Percentiles rank a stretch among this genome's conserved stretches.
Evolutionary conservation across 2,329 filamentous ascomycete species (phyloP).

Genomic region (Plenodomus lindquistii): DNA sequence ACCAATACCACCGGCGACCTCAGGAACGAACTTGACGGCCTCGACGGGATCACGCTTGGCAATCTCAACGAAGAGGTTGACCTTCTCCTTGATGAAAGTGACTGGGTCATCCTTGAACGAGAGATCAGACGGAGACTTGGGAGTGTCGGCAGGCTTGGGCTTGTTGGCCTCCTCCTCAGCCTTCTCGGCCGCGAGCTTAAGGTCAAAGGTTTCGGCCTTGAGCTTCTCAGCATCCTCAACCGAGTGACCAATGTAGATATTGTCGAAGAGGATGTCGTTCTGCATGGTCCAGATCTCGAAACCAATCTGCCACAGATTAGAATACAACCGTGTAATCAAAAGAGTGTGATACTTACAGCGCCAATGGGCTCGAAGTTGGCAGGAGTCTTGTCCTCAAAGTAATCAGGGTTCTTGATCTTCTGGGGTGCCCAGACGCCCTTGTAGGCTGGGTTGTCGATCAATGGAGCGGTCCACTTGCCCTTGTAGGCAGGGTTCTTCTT

Average conservation of each 20-base stretch:
- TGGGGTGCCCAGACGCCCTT: slow-evolving; percentile 93
- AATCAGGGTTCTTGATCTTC: slow-evolving; percentile 96
- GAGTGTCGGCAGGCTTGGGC: slow-evolving; percentile 71
- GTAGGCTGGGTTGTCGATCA: slow-evolving; percentile 97
- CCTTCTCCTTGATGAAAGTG: slow-evolving; percentile 85
- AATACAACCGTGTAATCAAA: not conserved
- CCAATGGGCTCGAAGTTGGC: slow-evolving; percentile 98
- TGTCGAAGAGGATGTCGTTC: slow-evolving; percentile 97
- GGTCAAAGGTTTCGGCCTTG: slow-evolving; percentile 83
- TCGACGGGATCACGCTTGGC: slow-evolving; percentile 80
- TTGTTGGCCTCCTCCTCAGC: slow-evolving; percentile 75
- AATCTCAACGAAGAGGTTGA: slow-evolving; percentile 86
- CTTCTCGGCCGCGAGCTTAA: slow-evolving; percentile 85
- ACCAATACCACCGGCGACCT: slow-evolving; percentile 80
- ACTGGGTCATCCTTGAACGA: slow-evolving; percentile 92
- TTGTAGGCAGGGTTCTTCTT: slow-evolving; percentile 97
- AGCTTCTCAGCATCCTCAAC: slow-evolving; percentile 88
- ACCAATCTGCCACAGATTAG: slow-evolving; percentile 67
- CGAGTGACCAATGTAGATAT: slow-evolving; percentile 99
- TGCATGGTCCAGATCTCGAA: slow-evolving; percentile 99
- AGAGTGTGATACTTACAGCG: slow-evolving; percentile 67
- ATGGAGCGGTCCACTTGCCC: slow-evolving; percentile 94
- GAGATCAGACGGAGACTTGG: slow-evolving; percentile 74
- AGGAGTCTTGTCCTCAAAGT: slow-evolving; percentile 95
- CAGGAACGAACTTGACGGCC: slow-evolving; percentile 87